These are phyloP conservation scores for Fusarium foetens DNA, from an alignment of 2,329 filamentous ascomycete genomes.

Conservation along the genomic window DNA sequence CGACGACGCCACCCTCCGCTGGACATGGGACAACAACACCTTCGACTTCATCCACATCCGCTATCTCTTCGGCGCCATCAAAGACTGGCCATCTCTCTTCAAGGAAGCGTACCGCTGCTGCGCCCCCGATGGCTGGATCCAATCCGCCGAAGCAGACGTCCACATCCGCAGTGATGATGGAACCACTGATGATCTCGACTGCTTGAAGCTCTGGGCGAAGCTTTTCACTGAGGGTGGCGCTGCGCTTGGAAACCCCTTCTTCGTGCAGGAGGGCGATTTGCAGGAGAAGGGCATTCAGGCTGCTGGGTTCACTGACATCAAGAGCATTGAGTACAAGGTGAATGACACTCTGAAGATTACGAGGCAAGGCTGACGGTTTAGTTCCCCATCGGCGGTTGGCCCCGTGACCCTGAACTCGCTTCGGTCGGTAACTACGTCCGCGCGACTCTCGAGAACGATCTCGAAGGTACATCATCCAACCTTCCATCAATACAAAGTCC, in stretches of 20 bases:
- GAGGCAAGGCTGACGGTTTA: background rate
- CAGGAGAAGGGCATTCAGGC: constrained; percentile 29
- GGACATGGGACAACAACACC: constrained; percentile 31
- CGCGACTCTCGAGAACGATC: constrained; percentile 38
- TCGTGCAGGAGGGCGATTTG: constrained; percentile 16
- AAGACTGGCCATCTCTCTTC: constrained; percentile 24
- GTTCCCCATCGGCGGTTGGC: constrained; percentile 39
- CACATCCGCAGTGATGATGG: constrained; percentile 37
- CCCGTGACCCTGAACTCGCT: constrained; percentile 21
- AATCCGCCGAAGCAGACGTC: constrained; percentile 35
- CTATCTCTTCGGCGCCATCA: constrained; percentile 38
- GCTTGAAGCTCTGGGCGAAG: constrained; percentile 23
- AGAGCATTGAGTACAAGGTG: constrained; percentile 34
- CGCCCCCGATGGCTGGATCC: constrained; percentile 29
- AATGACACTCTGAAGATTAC: background rate
- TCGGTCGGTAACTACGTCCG: constrained; percentile 36
- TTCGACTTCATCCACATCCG: constrained; percentile 41
- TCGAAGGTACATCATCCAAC: constrained; percentile 23
- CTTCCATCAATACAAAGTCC: too few relatives aligned
- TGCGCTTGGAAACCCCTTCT: constrained; percentile 24
- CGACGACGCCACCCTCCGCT: constrained; percentile 33
- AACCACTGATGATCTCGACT: constrained; percentile 26
- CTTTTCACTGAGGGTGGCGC: constrained; percentile 33
- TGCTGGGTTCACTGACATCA: constrained; percentile 36
- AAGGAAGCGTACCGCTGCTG: constrained; percentile 36